Evolutionary conservation across 441 rosid species (phyloP).

Genomic region (Erysimum pusillum): DNA sequence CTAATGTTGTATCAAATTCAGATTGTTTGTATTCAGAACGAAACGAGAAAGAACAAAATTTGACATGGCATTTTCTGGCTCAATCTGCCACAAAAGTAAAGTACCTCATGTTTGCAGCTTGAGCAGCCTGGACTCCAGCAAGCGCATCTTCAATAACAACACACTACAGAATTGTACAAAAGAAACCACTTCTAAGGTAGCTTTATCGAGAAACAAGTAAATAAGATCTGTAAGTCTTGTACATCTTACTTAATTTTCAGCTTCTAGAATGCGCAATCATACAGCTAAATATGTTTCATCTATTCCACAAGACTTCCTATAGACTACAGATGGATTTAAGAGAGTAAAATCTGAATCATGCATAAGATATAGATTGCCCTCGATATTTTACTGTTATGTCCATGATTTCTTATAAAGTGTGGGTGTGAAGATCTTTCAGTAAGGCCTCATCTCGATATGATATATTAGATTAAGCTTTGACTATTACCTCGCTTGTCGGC

Average conservation of each 20-base stretch:
- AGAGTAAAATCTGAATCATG: constrained; percentile 19
- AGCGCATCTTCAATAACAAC: constrained; percentile 95
- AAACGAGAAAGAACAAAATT: background rate
- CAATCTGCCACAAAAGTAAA: constrained; percentile 8
- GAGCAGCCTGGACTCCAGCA: constrained; percentile 97
- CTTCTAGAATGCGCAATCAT: constrained; percentile 2
- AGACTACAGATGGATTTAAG: background rate
- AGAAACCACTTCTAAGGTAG: constrained; percentile 22
- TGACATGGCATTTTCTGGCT: constrained; percentile 1
- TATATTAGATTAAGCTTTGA: background rate
- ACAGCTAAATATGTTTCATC: constrained; percentile 1
- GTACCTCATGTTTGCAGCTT: constrained; percentile 96
- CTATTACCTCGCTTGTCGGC: constrained; percentile 76
- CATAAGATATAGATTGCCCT: background rate
- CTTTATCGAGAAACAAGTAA: background rate
- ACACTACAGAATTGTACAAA: constrained; percentile 59
- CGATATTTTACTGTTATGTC: background rate
- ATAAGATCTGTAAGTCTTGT: constrained; percentile 7
- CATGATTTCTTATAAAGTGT: background rate
- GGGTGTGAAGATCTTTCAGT: background rate
- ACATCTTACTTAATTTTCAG: constrained; percentile 5
- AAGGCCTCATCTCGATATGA: background rate
- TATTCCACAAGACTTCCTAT: background rate
- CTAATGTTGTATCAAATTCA: constrained; percentile 3
- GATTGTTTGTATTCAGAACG: background rate